These are phyloP conservation scores for Arthrobotrys iridis DNA, from an alignment of 2,329 filamentous ascomycete genomes.

Conservation along the genomic window DNA sequence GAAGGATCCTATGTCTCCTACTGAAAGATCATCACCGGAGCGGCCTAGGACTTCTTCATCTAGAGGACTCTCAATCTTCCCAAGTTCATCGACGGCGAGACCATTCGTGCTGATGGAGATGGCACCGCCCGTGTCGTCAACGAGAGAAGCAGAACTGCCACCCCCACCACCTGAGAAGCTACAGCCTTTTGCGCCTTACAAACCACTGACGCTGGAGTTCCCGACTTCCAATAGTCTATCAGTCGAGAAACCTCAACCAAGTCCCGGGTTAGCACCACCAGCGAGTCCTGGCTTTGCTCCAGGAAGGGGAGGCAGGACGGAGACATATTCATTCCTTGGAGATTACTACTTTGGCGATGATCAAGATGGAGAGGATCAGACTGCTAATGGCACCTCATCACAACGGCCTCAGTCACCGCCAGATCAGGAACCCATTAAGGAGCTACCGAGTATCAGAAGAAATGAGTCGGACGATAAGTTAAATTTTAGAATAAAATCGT, in stretches of 20 bases:
- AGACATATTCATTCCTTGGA: constrained; percentile 52
- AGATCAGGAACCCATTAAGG: background rate
- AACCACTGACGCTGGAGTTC: constrained; percentile 21
- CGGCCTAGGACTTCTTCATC: constrained; percentile 25
- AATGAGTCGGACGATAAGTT: constrained; percentile 18
- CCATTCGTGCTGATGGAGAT: constrained; percentile 7
- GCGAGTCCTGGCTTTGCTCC: constrained; percentile 37
- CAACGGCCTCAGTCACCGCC: constrained; percentile 10
- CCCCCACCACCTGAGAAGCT: constrained; percentile 16
- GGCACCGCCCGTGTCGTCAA: background rate
- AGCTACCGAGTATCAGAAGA: background rate
- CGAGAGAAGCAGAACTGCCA: constrained; percentile 20
- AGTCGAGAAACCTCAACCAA: constrained; percentile 38
- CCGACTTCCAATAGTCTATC: constrained; percentile 14
- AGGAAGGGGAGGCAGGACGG: constrained; percentile 28
- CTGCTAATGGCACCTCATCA: background rate
- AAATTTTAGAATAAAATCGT: constrained; percentile 44
- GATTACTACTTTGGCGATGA: constrained; percentile 51
- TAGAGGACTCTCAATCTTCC: constrained; percentile 44
- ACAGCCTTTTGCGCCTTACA: background rate
- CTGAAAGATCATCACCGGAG: constrained; percentile 9
- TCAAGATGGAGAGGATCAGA: constrained; percentile 26
- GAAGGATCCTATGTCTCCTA: background rate
- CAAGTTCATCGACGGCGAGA: constrained; percentile 13
- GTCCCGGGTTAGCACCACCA: constrained; percentile 33